These are phyloP conservation scores for Erodium texanum DNA, from an alignment of 441 rosid genomes.

Conservation along the genomic window DNA sequence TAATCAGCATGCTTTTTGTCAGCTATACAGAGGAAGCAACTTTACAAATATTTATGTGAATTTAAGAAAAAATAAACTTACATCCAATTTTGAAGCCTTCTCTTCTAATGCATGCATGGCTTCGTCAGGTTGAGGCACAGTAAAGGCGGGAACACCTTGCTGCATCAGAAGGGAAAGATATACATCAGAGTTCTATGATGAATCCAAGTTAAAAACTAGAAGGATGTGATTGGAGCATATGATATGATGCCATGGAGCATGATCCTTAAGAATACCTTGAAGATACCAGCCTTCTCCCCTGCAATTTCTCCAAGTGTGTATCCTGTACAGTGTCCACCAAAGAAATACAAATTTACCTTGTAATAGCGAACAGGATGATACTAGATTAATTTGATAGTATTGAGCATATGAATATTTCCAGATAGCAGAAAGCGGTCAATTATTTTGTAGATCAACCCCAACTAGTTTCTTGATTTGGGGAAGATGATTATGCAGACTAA, in stretches of 20 bases:
- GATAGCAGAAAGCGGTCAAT: not conserved
- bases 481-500: too few species aligned
- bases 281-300: conserved; percentile 96
- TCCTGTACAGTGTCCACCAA: conserved; percentile 42
- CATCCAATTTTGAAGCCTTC: conserved; percentile 63
- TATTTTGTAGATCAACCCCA: not conserved
- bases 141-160: conserved; percentile 78
- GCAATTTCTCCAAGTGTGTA: conserved; percentile 91
- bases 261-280: conserved; percentile 52
- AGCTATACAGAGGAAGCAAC: conserved; percentile 13
- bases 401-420: not conserved
- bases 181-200: not conserved
- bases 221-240: conserved; percentile 9
- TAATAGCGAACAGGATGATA: not conserved
- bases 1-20: conserved; percentile 19
- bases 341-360: conserved; percentile 3
- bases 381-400: not conserved
- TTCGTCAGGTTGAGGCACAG: conserved; percentile 90
- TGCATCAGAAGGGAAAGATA: conserved; percentile 27
- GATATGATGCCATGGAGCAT: conserved; percentile 12
- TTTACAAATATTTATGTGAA: not conserved
- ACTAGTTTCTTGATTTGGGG: not conserved
- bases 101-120: conserved; percentile 88
- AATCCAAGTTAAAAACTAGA: conserved; percentile 4
- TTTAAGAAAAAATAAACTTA: conserved; percentile 20